Conservation (phyloP, 495 filamentous ascomycete species). For the Opeltia flavorubescens region DNA sequence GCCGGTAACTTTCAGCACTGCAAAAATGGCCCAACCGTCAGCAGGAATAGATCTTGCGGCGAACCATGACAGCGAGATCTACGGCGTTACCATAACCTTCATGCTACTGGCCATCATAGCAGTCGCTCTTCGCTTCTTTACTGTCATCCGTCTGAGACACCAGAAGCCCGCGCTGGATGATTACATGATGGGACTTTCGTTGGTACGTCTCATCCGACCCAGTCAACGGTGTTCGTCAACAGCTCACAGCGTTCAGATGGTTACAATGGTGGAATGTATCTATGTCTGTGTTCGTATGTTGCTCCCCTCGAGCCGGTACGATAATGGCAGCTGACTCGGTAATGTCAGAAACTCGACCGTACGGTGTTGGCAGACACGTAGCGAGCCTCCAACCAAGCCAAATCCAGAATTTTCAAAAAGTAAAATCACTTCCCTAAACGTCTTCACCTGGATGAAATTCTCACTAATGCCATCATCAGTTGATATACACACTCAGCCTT, state of each 20-base stretch:
- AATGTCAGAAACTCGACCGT: not conserved
- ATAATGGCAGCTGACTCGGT: not conserved
- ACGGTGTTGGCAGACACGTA: not conserved
- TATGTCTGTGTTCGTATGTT: not conserved
- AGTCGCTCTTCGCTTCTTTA: not conserved
- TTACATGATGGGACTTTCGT: not conserved
- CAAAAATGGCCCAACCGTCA: too few species aligned
- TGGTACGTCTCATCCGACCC: not conserved
- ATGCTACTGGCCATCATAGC: not conserved
- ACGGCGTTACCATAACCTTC: not conserved
- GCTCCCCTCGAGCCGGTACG: not conserved
- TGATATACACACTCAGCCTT: not conserved
- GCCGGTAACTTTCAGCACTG: too few species aligned
- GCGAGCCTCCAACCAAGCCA: not conserved
- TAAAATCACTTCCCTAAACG: not conserved
- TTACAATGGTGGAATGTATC: not conserved
- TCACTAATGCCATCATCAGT: not conserved
- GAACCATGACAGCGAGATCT: not conserved
- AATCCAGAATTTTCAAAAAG: not conserved
- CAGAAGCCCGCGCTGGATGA: not conserved
- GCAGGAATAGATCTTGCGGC: too few species aligned
- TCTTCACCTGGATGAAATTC: too few species aligned
- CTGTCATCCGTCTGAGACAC: not conserved
- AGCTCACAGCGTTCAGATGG: not conserved
- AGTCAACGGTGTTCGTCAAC: not conserved